phyloP scores from a whole-genome alignment of 2,329 filamentous ascomycete species.

The Colletotrichum caudatum region DNA sequence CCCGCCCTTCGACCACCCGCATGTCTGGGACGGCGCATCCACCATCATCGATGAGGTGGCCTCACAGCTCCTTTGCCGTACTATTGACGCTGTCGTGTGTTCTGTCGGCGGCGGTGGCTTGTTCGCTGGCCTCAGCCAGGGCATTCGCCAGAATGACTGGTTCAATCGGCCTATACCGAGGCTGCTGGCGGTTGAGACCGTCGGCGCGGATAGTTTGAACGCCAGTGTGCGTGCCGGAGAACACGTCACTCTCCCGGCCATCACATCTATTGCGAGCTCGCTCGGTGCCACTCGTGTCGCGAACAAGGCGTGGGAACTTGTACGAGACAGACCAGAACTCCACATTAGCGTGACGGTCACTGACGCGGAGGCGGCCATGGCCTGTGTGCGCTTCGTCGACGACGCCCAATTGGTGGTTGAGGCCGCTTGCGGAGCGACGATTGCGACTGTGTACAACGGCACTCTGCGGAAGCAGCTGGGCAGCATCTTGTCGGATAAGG shows the following conservation, averaged over 20 bases:
- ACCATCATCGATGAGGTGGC: conserved; percentile 67
- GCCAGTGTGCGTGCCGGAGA: conserved; percentile 67
- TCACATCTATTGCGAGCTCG: conserved; percentile 81
- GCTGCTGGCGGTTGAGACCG: conserved; percentile 81
- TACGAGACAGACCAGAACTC: conserved; percentile 51
- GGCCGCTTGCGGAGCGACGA: conserved; percentile 83
- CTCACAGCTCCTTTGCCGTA: conserved; percentile 52
- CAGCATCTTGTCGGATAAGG: conserved; percentile 61
- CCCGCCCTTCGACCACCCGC: conserved; percentile 76
- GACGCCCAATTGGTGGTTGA: conserved; percentile 87
- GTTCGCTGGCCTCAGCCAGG: conserved; percentile 80
- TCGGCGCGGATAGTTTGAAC: conserved; percentile 77
- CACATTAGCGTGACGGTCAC: conserved; percentile 70
- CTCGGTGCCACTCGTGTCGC: conserved; percentile 82
- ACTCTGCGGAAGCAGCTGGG: conserved; percentile 72
- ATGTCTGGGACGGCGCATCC: conserved; percentile 75
- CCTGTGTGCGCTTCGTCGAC: conserved; percentile 81
- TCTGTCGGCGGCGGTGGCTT: conserved; percentile 85
- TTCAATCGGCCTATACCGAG: conserved; percentile 52
- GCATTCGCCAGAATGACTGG: conserved; percentile 65
- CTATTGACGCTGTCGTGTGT: conserved; percentile 79
- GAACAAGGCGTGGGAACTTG: conserved; percentile 74
- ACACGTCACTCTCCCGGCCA: conserved; percentile 74
- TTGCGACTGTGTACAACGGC: conserved; percentile 76
- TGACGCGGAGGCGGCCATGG: conserved; percentile 84